Conservation (phyloP, 2,329 filamentous ascomycete species). For the Aspergillus caelatus region DNA sequence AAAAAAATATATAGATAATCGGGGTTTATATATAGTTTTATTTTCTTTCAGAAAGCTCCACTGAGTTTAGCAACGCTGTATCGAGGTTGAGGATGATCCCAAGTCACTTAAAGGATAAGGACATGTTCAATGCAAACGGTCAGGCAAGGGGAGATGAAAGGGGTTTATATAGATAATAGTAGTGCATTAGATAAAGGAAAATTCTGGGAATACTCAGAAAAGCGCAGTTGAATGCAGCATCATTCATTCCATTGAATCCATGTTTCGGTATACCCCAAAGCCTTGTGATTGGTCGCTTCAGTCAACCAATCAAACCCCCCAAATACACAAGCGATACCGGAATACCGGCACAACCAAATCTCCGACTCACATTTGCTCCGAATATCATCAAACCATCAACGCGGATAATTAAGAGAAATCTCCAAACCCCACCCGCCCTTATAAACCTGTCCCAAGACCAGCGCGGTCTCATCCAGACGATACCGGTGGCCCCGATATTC, state of each 20-base stretch:
- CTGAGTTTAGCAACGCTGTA: too few species aligned
- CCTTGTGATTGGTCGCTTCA: slow-evolving; percentile 4
- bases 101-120: too few species aligned
- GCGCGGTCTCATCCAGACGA: not conserved
- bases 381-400: slow-evolving; percentile 18
- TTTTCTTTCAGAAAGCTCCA: too few species aligned
- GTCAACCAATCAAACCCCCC: slow-evolving; percentile 11
- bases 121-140: too few species aligned
- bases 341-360: slow-evolving; percentile 31
- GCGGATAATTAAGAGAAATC: not conserved
- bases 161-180: not conserved
- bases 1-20: too few species aligned
- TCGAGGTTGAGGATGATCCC: too few species aligned
- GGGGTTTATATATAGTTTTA: too few species aligned
- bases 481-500: not conserved
- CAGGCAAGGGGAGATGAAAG: not conserved
- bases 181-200: not conserved
- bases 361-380: slow-evolving; percentile 34
- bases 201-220: not conserved
- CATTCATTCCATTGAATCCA: not conserved
- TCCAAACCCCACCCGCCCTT: not conserved
- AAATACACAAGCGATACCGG: not conserved
- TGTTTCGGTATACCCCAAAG: not conserved
- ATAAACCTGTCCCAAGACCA: not conserved
- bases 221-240: not conserved